Evolutionary conservation across 257 asterid genomes (phyloP), one percentile per base, ranked within the genome.

Genomic region (Ballota nigra): DNA sequence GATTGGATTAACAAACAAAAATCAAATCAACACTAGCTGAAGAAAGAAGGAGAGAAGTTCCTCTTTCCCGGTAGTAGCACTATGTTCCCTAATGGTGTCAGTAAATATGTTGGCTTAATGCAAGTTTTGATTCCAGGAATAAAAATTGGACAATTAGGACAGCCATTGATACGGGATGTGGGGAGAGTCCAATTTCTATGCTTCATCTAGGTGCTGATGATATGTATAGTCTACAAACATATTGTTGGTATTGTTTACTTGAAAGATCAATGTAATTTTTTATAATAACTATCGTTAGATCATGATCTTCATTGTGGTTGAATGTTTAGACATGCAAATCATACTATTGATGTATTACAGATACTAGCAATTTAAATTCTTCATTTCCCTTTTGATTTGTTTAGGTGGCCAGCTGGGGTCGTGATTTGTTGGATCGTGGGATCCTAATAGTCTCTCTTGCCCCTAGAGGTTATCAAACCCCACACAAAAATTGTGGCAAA

Each of bases 101-200:
- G 97, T 59, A 70, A 78, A 13, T 92, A 95, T 49, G 96, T 92
- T 56, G 99, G 89, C 86, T 69, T 80, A 77, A 91, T 95, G 99
- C 82, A 83, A 76, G 83, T 83, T 73, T 77, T 95, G 83, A 84
- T 95, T 64, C 99, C 99, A 1, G 94, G 79, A 74, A 92, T 95
- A 97, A 95, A 86, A 77, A 97, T 89, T 68, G 97, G 99, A 82
- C 95, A 1, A 28, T 92, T 41, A 84, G 98, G 43, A 94, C 99
- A 31, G 99, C 99, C 78, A 89, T 95, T 63, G 99, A 95, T 84
- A 95, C 98, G 1, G 99, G 99, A n/a, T 95, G 99, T 68, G 99
- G 99, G 94, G 99, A 92, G 80, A 88, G 99, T 79, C 38, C 38
- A 8, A 31, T 49, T 66, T 65, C 6, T 55, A 58, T 38, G 26